Percentiles rank a stretch among this genome's conserved stretches.
Evolutionary conservation across 768 basidiomycete species (phyloP).

Genomic region (Cystofilobasidium macerans): DNA sequence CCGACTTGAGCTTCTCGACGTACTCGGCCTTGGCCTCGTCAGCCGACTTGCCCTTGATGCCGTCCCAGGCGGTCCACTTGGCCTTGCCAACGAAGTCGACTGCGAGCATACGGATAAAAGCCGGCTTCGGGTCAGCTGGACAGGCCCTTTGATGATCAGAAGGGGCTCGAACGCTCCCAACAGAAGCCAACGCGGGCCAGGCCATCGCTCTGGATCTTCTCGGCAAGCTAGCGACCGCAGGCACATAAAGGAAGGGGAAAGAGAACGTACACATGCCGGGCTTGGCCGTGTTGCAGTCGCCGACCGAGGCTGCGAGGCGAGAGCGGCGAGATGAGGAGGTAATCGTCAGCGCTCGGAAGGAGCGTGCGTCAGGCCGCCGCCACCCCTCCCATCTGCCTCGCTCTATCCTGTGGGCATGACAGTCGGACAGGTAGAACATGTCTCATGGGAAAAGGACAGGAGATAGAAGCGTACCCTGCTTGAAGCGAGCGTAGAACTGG

Average conservation of each 20-base stretch:
- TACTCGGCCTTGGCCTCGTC: slow-evolving; percentile 65
- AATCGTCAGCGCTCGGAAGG: background rate
- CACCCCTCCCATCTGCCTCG: no score
- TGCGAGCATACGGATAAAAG: slow-evolving; percentile 39
- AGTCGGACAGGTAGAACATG: background rate
- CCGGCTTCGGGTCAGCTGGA: no score
- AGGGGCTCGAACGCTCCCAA: background rate
- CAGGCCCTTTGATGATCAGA: no score
- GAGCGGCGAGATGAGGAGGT: background rate
- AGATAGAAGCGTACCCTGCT: slow-evolving; percentile 58
- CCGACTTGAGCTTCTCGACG: slow-evolving; percentile 61
- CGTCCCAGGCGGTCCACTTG: slow-evolving; percentile 89
- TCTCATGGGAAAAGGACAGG: background rate
- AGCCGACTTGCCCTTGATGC: slow-evolving; percentile 56
- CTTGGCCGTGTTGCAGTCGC: slow-evolving; percentile 52
- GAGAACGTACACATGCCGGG: slow-evolving; percentile 32
- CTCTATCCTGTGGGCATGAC: background rate
- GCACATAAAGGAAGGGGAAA: no score
- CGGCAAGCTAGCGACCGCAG: no score
- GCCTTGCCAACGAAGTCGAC: slow-evolving; percentile 77
- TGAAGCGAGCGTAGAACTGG: slow-evolving; percentile 88
- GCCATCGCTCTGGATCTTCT: no score
- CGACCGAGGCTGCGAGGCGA: slow-evolving; percentile 50
- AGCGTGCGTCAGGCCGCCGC: no score
- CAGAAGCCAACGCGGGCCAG: no score